Evolutionary conservation across 208 protist genomes (phyloP).

Genomic region (Vickermania ingenoplastis): DNA sequence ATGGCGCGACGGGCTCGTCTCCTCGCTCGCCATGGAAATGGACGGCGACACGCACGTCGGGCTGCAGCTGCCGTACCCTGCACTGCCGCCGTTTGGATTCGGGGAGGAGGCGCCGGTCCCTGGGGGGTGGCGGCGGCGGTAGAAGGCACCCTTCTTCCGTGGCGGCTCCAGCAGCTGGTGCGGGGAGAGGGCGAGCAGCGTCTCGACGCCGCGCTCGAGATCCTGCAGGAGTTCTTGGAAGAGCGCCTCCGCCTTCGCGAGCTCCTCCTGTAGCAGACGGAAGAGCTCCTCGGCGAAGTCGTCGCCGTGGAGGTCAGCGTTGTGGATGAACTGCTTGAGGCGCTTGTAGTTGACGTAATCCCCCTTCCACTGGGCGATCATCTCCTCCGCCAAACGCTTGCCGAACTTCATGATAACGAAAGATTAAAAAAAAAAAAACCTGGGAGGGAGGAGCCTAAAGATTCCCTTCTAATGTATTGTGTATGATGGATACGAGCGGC

Average conservation of each 20-base stretch:
- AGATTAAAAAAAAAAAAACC: not conserved
- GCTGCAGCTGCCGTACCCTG: not conserved
- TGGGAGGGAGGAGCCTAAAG: not conserved
- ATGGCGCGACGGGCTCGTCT: not conserved
- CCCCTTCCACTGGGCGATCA: conserved; percentile 71
- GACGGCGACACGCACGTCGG: not conserved
- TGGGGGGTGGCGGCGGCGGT: conserved; percentile 29
- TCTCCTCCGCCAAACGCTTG: conserved; percentile 79
- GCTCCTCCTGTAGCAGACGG: conserved; percentile 54
- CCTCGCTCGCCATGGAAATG: not conserved
- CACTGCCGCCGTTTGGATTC: not conserved
- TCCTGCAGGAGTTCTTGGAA: conserved; percentile 72
- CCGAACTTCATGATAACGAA: conserved; percentile 77
- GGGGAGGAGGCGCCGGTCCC: not conserved
- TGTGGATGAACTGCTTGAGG: conserved; percentile 73
- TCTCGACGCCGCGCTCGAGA: conserved; percentile 53
- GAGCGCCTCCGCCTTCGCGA: conserved; percentile 57
- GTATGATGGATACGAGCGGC: too few species aligned
- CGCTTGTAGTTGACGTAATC: conserved; percentile 86
- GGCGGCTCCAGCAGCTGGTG: conserved; percentile 24
- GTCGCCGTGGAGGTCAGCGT: conserved; percentile 54
- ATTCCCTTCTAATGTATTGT: too few species aligned
- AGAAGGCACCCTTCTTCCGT: conserved; percentile 28
- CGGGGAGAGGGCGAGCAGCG: conserved; percentile 55
- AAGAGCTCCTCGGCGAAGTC: conserved; percentile 76